phyloP scores from a whole-genome alignment of 1,139 yeast species.

The Saccharomycopsis hybrid region DNA sequence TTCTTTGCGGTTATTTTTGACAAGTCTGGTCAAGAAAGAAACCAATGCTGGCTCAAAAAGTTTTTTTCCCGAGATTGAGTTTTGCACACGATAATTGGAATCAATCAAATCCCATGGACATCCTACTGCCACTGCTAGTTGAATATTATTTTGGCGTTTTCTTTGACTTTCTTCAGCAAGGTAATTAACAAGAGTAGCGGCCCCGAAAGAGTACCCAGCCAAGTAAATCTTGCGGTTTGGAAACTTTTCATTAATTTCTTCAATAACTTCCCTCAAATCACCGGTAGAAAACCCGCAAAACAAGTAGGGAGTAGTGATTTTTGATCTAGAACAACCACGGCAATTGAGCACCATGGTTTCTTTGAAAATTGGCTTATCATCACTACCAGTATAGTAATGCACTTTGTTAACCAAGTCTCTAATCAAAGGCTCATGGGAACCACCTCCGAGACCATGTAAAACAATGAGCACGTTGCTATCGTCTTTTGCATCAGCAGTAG shows the following conservation, averaged over 20 bases:
- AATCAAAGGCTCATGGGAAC: conserved; percentile 83
- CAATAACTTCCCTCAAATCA: conserved; percentile 59
- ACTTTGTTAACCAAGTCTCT: conserved; percentile 46
- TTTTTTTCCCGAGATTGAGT: conserved; percentile 52
- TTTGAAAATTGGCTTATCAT: conserved; percentile 29
- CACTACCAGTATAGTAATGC: conserved; percentile 21
- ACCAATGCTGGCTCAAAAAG: conserved; percentile 66
- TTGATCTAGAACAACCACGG: conserved; percentile 84
- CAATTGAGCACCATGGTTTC: conserved; percentile 74
- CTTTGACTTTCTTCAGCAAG: conserved; percentile 62
- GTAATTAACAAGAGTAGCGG: conserved; percentile 69
- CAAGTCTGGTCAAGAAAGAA: conserved; percentile 52
- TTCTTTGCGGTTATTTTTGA: conserved; percentile 54
- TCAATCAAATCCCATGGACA: conserved; percentile 81
- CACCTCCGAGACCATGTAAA: conserved; percentile 86
- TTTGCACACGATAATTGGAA: conserved; percentile 45
- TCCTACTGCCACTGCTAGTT: conserved; percentile 64
- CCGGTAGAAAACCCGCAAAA: conserved; percentile 72
- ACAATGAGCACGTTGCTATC: conserved; percentile 51
- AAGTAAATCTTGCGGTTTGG: conserved; percentile 73
- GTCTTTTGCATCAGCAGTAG: conserved; percentile 26
- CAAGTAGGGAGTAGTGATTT: conserved; percentile 65
- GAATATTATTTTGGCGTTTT: conserved; percentile 28
- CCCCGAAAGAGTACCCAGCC: conserved; percentile 88
- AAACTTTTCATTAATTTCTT: conserved; percentile 43